These are phyloP conservation scores for Lasiodiplodia hormozganensis DNA, from an alignment of 2,329 filamentous ascomycete genomes.

Conservation along the genomic window DNA sequence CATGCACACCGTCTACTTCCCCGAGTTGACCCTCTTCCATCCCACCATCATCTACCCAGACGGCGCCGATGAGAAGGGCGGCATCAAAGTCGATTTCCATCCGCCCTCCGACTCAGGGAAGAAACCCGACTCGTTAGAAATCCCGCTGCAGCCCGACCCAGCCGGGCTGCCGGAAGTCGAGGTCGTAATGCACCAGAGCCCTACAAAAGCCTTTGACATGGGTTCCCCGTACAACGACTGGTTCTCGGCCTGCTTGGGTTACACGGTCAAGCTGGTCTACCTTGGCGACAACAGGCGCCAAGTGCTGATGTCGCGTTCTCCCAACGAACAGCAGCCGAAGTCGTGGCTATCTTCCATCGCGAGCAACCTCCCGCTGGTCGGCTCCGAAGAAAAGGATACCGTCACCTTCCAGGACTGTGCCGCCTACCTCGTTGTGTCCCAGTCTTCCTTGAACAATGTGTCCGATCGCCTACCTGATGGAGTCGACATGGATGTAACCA, in stretches of 20 bases:
- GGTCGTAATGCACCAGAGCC: slow-evolving; percentile 53
- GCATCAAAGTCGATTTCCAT: slow-evolving; percentile 49
- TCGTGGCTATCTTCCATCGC: slow-evolving; percentile 44
- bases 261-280: slow-evolving; percentile 51
- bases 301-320: slow-evolving; percentile 47
- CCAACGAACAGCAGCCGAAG: slow-evolving; percentile 29
- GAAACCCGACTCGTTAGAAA: slow-evolving; percentile 39
- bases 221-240: slow-evolving; percentile 49
- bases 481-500: slow-evolving; percentile 52
- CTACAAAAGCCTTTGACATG: slow-evolving; percentile 54
- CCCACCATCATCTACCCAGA: slow-evolving; percentile 40
- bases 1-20: slow-evolving; percentile 42
- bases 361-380: slow-evolving; percentile 33
- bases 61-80: slow-evolving; percentile 35
- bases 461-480: slow-evolving; percentile 50
- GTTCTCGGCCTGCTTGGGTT: slow-evolving; percentile 54
- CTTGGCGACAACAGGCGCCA: slow-evolving; percentile 50
- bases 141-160: slow-evolving; percentile 51
- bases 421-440: slow-evolving; percentile 75
- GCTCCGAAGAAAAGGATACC: slow-evolving; percentile 32
- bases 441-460: slow-evolving; percentile 73
- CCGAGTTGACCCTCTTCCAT: slow-evolving; percentile 26
- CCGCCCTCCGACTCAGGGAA: slow-evolving; percentile 40
- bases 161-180: slow-evolving; percentile 45
- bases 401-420: slow-evolving; percentile 78